Percentiles rank a stretch among this genome's conserved stretches.
These are phyloP conservation scores for Cruciata laevipes DNA, from an alignment of 257 asterid species.

Conservation along the genomic window DNA sequence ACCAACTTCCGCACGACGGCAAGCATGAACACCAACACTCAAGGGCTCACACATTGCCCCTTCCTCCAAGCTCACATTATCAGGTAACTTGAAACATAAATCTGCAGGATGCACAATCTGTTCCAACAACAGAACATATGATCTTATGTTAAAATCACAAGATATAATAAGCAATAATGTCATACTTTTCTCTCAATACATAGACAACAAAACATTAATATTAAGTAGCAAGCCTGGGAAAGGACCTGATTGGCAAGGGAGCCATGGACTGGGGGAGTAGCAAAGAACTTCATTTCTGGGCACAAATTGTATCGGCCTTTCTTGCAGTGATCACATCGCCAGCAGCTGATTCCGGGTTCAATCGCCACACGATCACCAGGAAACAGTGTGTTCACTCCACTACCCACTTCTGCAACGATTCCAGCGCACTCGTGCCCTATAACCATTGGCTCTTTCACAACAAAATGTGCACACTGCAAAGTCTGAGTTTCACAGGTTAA, in stretches of 20 bases:
- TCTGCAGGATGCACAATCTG: constrained; percentile 90
- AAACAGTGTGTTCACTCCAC: constrained; percentile 21
- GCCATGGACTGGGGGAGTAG: constrained; percentile 40
- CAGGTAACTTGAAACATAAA: constrained; percentile 71
- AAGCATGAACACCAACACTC: constrained; percentile 86
- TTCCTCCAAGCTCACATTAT: constrained; percentile 81
- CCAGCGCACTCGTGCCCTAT: constrained; percentile 44
- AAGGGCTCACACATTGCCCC: constrained; percentile 91
- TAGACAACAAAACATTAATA: neutral
- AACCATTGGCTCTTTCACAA: constrained; percentile 33
- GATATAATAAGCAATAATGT: neutral
- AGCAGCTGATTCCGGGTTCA: constrained; percentile 34
- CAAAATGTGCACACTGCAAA: constrained; percentile 26
- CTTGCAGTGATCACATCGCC: constrained; percentile 27
- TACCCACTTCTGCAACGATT: constrained; percentile 28
- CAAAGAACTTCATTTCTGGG: constrained; percentile 27
- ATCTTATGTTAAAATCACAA: too few species aligned
- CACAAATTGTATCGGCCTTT: constrained; percentile 30
- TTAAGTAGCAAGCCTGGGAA: neutral
- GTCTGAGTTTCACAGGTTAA: constrained; percentile 9
- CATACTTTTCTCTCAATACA: neutral
- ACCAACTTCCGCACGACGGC: constrained; percentile 71
- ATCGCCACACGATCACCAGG: constrained; percentile 32
- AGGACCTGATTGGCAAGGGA: constrained; percentile 37
- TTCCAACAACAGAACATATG: constrained; percentile 4